Evolutionary conservation across 768 basidiomycete species (phyloP).

Genomic region (Suillus subluteus): DNA sequence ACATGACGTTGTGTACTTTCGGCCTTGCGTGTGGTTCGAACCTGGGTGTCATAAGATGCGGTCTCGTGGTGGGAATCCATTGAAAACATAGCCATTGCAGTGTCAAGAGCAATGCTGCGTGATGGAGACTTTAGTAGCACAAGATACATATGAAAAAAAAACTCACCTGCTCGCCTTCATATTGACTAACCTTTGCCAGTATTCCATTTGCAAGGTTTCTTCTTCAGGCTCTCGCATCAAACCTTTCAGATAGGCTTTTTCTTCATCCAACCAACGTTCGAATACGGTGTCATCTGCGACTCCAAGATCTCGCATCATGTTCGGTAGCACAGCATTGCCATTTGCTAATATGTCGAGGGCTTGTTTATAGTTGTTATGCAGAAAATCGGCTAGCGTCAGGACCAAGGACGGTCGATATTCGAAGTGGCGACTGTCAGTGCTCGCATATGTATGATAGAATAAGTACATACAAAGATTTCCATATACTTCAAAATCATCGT

Average conservation of each 20-base stretch:
- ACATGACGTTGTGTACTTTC: conserved; percentile 16
- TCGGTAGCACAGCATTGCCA: neutral
- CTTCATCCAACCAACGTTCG: conserved; percentile 15
- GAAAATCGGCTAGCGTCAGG: conserved; percentile 19
- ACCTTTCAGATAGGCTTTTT: conserved; percentile 9
- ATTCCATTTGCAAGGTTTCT: conserved; percentile 11
- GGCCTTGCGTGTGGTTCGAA: conserved; percentile 1
- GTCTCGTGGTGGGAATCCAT: too few relatives aligned
- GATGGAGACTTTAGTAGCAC: neutral
- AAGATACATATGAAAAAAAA: neutral
- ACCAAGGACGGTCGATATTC: too few relatives aligned
- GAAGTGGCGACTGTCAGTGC: too few relatives aligned
- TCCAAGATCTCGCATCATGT: conserved; percentile 12
- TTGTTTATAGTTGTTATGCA: conserved; percentile 4
- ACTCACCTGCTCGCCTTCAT: conserved; percentile 14
- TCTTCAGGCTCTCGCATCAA: conserved; percentile 14
- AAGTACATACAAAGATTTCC: conserved; percentile 8
- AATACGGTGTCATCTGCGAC: conserved; percentile 11
- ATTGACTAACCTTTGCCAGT: conserved; percentile 16
- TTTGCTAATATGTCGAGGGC: conserved; percentile 20
- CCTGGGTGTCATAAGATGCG: too few relatives aligned
- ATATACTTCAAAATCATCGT: conserved; percentile 5
- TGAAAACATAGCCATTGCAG: too few relatives aligned
- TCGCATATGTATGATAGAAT: too few relatives aligned
- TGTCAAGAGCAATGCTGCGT: neutral